A percentile compares a stretch with the other conserved stretches of the same genome.
Evolutionary conservation across 2,329 filamentous ascomycete species (phyloP).

Genomic region (Eutypella sp.): DNA sequence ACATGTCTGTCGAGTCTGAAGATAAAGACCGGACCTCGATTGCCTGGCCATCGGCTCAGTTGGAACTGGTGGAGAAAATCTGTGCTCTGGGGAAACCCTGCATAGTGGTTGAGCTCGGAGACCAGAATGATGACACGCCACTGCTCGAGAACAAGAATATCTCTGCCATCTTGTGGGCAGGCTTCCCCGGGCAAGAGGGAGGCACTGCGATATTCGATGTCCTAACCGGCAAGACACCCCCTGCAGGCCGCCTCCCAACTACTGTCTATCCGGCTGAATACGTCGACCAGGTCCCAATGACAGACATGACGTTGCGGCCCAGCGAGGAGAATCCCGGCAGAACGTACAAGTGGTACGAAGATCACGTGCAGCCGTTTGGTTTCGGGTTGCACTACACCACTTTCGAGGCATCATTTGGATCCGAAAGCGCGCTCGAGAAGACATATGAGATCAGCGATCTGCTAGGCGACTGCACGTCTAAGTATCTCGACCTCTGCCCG

Average conservation of each 20-base stretch:
- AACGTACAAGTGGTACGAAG: slow-evolving; percentile 48
- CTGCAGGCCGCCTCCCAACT: slow-evolving; percentile 41
- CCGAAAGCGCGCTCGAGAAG: slow-evolving; percentile 4
- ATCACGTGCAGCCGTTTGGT: slow-evolving; percentile 39
- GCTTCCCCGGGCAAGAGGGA: slow-evolving; percentile 49
- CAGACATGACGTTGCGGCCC: slow-evolving; percentile 44
- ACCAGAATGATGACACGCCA: slow-evolving; percentile 39
- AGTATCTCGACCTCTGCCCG: slow-evolving; percentile 32
- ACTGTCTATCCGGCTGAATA: slow-evolving; percentile 45
- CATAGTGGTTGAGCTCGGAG: slow-evolving; percentile 47
- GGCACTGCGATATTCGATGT: slow-evolving; percentile 45
- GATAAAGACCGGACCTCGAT: slow-evolving; percentile 47
- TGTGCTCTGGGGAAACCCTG: slow-evolving; percentile 40
- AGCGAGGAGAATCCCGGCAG: slow-evolving; percentile 36
- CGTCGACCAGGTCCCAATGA: slow-evolving; percentile 40
- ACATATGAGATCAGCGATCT: slow-evolving; percentile 30
- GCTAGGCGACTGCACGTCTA: slow-evolving; percentile 23
- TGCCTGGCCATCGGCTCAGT: slow-evolving; percentile 47
- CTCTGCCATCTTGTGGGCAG: slow-evolving; percentile 43
- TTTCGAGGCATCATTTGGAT: slow-evolving; percentile 26
- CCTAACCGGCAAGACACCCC: slow-evolving; percentile 38
- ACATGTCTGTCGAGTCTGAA: slow-evolving; percentile 48
- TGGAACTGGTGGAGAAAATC: slow-evolving; percentile 42
- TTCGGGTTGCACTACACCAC: slow-evolving; percentile 45
- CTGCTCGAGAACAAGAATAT: slow-evolving; percentile 39